These are phyloP conservation scores for Ascoidea tarda DNA, from an alignment of 805 yeast genomes.

Conservation along the genomic window DNA sequence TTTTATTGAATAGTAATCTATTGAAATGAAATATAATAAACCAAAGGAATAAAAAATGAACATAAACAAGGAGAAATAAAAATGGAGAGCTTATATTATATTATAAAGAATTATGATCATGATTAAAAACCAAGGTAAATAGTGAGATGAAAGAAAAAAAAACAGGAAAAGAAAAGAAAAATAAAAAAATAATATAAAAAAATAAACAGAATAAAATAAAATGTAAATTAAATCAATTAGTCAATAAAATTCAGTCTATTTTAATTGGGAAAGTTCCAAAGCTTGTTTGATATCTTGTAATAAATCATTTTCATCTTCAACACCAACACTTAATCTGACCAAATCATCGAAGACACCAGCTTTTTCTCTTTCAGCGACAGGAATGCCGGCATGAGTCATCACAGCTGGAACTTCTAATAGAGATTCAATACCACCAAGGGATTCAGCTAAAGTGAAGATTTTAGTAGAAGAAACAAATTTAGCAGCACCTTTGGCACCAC, in stretches of 20 bases:
- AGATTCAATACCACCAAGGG: slow-evolving; percentile 83
- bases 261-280: slow-evolving; percentile 22
- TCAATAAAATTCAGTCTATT: not conserved
- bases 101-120: too few species aligned
- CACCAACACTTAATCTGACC: slow-evolving; percentile 75
- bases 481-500: slow-evolving; percentile 68
- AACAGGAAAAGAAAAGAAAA: not conserved
- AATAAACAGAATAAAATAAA: too few species aligned
- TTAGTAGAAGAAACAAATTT: slow-evolving; percentile 60
- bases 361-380: slow-evolving; percentile 61
- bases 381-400: slow-evolving; percentile 90
- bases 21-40: too few species aligned
- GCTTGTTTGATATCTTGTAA: slow-evolving; percentile 62
- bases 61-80: too few species aligned
- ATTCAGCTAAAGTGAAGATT: slow-evolving; percentile 77
- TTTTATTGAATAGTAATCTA: too few species aligned
- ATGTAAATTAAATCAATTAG: too few species aligned
- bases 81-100: too few species aligned
- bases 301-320: slow-evolving; percentile 71
- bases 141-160: not conserved
- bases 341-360: slow-evolving; percentile 74
- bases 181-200: too few species aligned
- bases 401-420: slow-evolving; percentile 79
- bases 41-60: too few species aligned
- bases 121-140: not conserved